These are phyloP conservation scores for Ustilago loliicola DNA, from an alignment of 1,284 basidiomycete species.

Conservation along the genomic window DNA sequence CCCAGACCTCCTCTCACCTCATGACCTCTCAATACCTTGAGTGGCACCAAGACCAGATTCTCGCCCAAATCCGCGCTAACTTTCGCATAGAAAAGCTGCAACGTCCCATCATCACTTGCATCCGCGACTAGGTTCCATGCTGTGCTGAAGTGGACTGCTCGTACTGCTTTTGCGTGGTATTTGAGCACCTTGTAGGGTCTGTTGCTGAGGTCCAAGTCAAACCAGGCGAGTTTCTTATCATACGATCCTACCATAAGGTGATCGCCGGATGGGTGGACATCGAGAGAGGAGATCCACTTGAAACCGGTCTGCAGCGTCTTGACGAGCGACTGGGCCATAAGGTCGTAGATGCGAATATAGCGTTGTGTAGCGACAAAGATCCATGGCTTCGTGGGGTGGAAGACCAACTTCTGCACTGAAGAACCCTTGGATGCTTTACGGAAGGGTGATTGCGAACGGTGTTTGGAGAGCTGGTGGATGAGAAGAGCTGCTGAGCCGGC, in stretches of 20 bases:
- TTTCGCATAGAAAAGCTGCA: slow-evolving; percentile 95
- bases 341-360: slow-evolving; percentile 94
- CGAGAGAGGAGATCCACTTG: slow-evolving; percentile 96
- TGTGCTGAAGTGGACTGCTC: slow-evolving; percentile 86
- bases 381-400: slow-evolving; percentile 93
- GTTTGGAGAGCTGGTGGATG: slow-evolving; percentile 93
- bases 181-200: slow-evolving; percentile 97
- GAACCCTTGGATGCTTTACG: slow-evolving; percentile 84
- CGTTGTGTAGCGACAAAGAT: slow-evolving; percentile 99
- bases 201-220: slow-evolving; percentile 93
- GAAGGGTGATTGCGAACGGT: slow-evolving; percentile 98
- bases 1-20: slow-evolving; percentile 86
- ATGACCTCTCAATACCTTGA: slow-evolving; percentile 95
- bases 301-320: slow-evolving; percentile 94
- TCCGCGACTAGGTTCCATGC: slow-evolving; percentile 92
- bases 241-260: slow-evolving; percentile 97
- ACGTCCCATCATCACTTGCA: slow-evolving; percentile 94
- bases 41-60: slow-evolving; percentile 94
- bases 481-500: slow-evolving; percentile 82
- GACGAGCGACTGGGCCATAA: slow-evolving; percentile 90
- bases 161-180: slow-evolving; percentile 94
- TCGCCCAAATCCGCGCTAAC: slow-evolving; percentile 86
- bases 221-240: slow-evolving; percentile 98
- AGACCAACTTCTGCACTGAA: slow-evolving; percentile 88
- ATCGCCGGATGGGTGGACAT: slow-evolving; percentile 86